A percentile compares a stretch with the other conserved stretches of the same genome.
These are phyloP conservation scores for Epichloe bromicola DNA, from an alignment of 2,329 filamentous ascomycete genomes.

Conservation along the genomic window DNA sequence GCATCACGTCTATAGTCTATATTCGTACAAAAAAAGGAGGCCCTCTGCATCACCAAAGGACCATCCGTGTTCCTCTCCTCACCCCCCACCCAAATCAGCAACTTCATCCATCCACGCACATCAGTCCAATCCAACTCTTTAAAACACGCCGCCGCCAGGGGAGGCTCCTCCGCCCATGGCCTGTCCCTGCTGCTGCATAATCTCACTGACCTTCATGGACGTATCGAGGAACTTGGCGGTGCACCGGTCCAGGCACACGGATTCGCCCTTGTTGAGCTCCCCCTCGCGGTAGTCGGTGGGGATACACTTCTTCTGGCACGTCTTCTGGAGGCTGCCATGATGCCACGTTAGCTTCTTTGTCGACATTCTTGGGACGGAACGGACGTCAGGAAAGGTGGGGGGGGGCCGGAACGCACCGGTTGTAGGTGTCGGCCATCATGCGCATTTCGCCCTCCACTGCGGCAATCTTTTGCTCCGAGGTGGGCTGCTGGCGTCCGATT, in stretches of 20 bases:
- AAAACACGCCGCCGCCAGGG: constrained; percentile 24
- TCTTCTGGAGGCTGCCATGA: constrained; percentile 57
- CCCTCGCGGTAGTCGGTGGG: constrained; percentile 85
- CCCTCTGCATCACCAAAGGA: background rate
- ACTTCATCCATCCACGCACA: background rate
- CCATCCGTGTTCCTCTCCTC: background rate
- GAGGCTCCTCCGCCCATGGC: constrained; percentile 38
- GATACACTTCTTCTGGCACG: constrained; percentile 89
- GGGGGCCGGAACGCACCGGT: constrained; percentile 49
- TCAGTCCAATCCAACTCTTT: too few relatives aligned
- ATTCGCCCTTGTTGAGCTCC: constrained; percentile 98
- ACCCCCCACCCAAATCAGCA: too few relatives aligned
- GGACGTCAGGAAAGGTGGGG: too few relatives aligned
- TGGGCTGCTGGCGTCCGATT: constrained; percentile 60
- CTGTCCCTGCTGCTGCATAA: constrained; percentile 81
- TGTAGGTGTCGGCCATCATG: constrained; percentile 96
- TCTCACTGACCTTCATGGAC: constrained; percentile 93
- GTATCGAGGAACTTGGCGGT: constrained; percentile 98
- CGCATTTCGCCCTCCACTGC: constrained; percentile 95
- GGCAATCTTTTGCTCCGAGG: constrained; percentile 93
- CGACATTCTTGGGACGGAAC: background rate
- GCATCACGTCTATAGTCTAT: background rate
- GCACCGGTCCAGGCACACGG: constrained; percentile 94
- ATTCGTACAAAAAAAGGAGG: background rate
- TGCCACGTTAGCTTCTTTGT: background rate